These are phyloP conservation scores for Hemisphaericaspora subhashii DNA, from an alignment of 1,139 yeast species.

Conservation along the genomic window DNA sequence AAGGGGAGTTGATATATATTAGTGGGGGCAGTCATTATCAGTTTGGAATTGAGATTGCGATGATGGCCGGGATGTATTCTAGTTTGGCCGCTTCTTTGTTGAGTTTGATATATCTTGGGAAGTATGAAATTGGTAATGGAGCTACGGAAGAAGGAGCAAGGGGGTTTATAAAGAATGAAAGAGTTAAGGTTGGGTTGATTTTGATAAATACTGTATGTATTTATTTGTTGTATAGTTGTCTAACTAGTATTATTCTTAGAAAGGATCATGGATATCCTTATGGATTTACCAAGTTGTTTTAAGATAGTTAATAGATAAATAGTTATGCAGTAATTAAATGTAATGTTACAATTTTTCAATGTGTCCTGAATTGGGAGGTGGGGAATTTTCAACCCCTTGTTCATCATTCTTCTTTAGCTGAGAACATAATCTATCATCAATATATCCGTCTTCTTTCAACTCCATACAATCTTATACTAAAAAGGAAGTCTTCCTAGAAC, in stretches of 20 bases:
- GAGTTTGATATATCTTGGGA: slow-evolving; percentile 39
- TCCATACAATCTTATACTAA: neutral
- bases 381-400: no score
- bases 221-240: slow-evolving; percentile 35
- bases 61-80: slow-evolving; percentile 51
- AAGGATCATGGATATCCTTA: slow-evolving; percentile 46
- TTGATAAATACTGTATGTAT: slow-evolving; percentile 20
- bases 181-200: slow-evolving; percentile 19
- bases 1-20: slow-evolving; percentile 50
- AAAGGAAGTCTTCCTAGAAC: neutral
- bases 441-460: no score
- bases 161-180: slow-evolving; percentile 22
- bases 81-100: slow-evolving; percentile 40
- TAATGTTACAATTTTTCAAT: no score
- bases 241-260: slow-evolving; percentile 41
- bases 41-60: slow-evolving; percentile 63
- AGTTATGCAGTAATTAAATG: no score
- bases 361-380: no score
- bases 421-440: no score
- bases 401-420: no score
- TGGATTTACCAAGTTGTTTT: slow-evolving; percentile 33
- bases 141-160: no score
- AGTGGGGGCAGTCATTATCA: slow-evolving; percentile 68
- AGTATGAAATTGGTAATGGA: slow-evolving; percentile 24
- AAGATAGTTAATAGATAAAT: no score